phyloP scores from a whole-genome alignment of 805 yeast species.

The Suhomyces emberorum region DNA sequence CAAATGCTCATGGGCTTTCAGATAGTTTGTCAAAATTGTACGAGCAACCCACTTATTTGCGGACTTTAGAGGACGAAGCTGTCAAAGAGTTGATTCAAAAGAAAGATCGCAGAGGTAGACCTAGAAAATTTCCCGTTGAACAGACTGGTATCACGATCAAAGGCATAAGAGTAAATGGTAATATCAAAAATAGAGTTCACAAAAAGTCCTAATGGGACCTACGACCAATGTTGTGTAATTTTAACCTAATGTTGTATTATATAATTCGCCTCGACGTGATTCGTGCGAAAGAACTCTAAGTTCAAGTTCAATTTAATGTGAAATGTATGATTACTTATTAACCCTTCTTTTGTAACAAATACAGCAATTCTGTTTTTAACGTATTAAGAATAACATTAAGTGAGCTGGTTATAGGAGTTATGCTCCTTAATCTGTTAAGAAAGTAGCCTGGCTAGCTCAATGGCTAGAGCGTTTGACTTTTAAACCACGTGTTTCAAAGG shows the following conservation, averaged over 20 bases:
- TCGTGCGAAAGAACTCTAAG: too few species aligned
- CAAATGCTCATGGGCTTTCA: slow-evolving; percentile 3
- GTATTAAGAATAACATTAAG: too few species aligned
- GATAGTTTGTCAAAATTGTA: slow-evolving; percentile 16
- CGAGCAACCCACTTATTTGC: slow-evolving; percentile 28
- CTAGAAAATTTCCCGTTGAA: slow-evolving; percentile 48
- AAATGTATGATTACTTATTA: too few species aligned
- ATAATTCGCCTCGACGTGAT: too few species aligned
- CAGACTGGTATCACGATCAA: slow-evolving; percentile 43
- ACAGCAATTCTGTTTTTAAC: too few species aligned
- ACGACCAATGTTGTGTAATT: too few species aligned
- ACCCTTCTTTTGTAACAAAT: too few species aligned
- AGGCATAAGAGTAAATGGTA: slow-evolving; percentile 41
- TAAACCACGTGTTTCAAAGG: background rate
- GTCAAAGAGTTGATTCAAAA: slow-evolving; percentile 33
- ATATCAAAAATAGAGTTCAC: slow-evolving; percentile 8
- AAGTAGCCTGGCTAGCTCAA: slow-evolving; percentile 6
- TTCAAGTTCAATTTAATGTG: too few species aligned
- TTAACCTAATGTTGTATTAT: too few species aligned
- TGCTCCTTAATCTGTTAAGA: too few species aligned
- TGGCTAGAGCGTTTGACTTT: slow-evolving; percentile 7
- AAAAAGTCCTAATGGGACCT: too few species aligned
- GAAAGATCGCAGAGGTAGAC: slow-evolving; percentile 49
- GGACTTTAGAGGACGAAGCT: slow-evolving; percentile 30
- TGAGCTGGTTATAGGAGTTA: too few species aligned